Conservation (phyloP, 768 basidiomycete species). For the Lentinula guzmanii region DNA sequence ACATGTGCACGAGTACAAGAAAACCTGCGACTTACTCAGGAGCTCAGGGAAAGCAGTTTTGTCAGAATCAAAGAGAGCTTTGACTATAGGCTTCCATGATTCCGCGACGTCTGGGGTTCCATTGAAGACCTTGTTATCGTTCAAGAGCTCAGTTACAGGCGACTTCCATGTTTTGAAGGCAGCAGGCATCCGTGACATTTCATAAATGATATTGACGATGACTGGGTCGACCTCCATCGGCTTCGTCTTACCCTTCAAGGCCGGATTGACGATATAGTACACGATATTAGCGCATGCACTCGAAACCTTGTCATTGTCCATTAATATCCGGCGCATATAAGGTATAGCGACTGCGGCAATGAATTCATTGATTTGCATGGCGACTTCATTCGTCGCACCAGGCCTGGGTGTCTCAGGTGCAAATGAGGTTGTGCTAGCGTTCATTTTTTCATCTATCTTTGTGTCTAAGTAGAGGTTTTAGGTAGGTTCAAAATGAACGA, state of each 20-base stretch:
- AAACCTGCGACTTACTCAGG: constrained; percentile 49
- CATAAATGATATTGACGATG: constrained; percentile 63
- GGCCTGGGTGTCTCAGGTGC: constrained; percentile 26
- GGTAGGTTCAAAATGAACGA: background rate
- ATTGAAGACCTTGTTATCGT: constrained; percentile 85
- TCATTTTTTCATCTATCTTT: constrained; percentile 59
- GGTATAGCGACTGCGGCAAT: constrained; percentile 67
- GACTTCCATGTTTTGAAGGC: constrained; percentile 82
- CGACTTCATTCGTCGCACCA: constrained; percentile 34
- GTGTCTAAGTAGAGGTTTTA: constrained; percentile 21
- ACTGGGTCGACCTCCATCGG: constrained; percentile 74
- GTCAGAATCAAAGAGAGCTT: constrained; percentile 77
- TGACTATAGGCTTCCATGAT: constrained; percentile 76
- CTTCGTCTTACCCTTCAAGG: constrained; percentile 70
- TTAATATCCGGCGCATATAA: constrained; percentile 68
- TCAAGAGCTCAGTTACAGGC: constrained; percentile 74
- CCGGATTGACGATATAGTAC: constrained; percentile 78
- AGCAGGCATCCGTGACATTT: constrained; percentile 73
- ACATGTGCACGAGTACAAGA: constrained; percentile 22
- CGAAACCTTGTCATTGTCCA: constrained; percentile 79
- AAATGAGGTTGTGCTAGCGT: constrained; percentile 35
- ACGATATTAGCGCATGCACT: constrained; percentile 79
- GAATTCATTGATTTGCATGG: constrained; percentile 65
- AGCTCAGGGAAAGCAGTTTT: constrained; percentile 83
- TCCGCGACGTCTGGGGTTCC: constrained; percentile 47